Base-by-base conservation (phyloP, 805 yeast genomes). In the Barnettozyma vustinii region DNA sequence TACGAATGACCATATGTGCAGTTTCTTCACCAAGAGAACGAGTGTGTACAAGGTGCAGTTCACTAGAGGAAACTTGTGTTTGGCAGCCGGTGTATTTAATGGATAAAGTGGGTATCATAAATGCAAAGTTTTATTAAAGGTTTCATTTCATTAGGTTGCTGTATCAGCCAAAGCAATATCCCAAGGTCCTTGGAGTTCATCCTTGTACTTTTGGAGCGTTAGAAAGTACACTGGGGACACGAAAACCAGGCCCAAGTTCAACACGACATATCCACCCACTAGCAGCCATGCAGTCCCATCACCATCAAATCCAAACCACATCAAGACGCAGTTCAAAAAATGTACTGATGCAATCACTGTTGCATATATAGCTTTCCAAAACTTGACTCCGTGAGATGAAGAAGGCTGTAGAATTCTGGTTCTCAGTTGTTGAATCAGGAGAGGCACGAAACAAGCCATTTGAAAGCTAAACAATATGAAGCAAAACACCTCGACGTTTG, bases 11-110 rank as follows among this genome's bases (percentile, higher is more conserved):
- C 95, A 92, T 59, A 78, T 94, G 81, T 90, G 96, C 4, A 94
- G 94, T 19, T 94, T 85, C 65, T 87, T 87, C 67, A 92, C 99
- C 0, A 94, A 90, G 68, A 84, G 83, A 66, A 90, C 97, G 0
- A 96, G 97, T 4, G 94, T 94, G 25, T 94, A 84, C 70, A 88
- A 87, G 59, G 96, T 94, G 33, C 90, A 85, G 60, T 92, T 94
- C 64, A 92, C 98, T 1, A 75, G 96, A 64, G 74, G 96, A 52
- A 94, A 94, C 68, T 69, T 94, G 56, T 91, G 96, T 58, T 74
- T 94, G 35, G 96, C 97, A 0, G 97, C 88, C 23, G 98, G 99
- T 46, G 94, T 94, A 3, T 89, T 85, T 59, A 66, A 49, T 42
- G 61, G 57, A 16, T 61, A 40, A 51, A 4, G 23, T 23, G 19